phyloP scores from a whole-genome alignment of 2,329 filamentous ascomycete species.

The Calonectria henricotiae region DNA sequence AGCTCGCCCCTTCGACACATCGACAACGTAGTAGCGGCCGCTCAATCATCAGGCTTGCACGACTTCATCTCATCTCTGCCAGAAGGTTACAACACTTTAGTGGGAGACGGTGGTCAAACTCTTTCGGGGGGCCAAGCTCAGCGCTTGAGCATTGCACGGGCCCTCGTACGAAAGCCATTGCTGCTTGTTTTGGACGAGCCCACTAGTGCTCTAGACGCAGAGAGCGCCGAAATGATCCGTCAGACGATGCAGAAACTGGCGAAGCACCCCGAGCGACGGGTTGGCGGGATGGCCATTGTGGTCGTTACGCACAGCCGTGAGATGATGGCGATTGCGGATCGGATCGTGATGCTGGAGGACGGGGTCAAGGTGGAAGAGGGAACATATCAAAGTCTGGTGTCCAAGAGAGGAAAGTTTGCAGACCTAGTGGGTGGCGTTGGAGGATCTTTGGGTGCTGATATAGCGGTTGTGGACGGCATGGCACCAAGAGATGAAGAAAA shows the following conservation, averaged over 20 bases:
- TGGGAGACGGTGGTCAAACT: conserved; percentile 83
- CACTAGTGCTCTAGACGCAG: conserved; percentile 84
- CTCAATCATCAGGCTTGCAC: conserved; percentile 77
- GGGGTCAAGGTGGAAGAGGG: conserved; percentile 79
- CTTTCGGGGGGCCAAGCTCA: conserved; percentile 90
- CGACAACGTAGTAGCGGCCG: conserved; percentile 67
- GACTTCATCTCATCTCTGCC: conserved; percentile 84
- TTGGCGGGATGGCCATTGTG: conserved; percentile 76
- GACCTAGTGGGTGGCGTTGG: conserved; percentile 61
- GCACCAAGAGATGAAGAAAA: not conserved
- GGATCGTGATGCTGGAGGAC: conserved; percentile 81
- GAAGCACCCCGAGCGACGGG: conserved; percentile 42
- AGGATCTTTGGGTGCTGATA: not conserved
- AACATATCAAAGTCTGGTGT: conserved; percentile 73
- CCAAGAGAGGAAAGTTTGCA: conserved; percentile 64
- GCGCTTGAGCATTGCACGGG: conserved; percentile 85
- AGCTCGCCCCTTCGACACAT: conserved; percentile 67
- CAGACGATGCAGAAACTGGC: conserved; percentile 74
- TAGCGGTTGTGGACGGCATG: not conserved
- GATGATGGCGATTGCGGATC: conserved; percentile 89
- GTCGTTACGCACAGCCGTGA: conserved; percentile 86
- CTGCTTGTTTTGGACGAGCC: conserved; percentile 90
- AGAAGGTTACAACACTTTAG: conserved; percentile 71
- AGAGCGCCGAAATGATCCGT: conserved; percentile 77
- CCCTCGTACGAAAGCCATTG: conserved; percentile 79